Base-by-base conservation (phyloP, 495 filamentous ascomycete species). In the Stereocaulon alpinum region DNA sequence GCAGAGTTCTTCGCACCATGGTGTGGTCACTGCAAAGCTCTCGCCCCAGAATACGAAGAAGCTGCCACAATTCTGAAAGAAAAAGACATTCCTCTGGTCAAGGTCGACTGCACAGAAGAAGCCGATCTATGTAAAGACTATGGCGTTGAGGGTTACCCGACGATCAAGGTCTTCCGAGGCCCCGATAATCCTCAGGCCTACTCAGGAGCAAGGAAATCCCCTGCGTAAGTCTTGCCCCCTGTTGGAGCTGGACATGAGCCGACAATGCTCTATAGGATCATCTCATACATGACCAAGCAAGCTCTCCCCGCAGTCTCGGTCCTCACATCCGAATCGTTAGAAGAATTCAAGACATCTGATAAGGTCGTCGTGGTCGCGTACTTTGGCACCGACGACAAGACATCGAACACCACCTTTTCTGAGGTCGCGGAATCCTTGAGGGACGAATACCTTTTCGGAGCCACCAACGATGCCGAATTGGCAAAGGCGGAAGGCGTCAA, bases 231-330 rank as follows among this genome's bases (percentile, higher is more conserved):
- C 48, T 12, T 49, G 44, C 41, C 18, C 18, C 34, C 17, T 18
- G 3, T 12, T 2, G 15, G 18, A 18, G 12, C 17, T 7, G 47
- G 27, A 12, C 40, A 7, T 30, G 18, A n/a, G 27, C 47, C 58
- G 12, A 45, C 44, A 14, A 51, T 44, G 24, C 40, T 27, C 30
- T 51, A 14, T 42, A 93, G 88, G 49, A 95, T 98, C 72, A 85
- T 94, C 42, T 98, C 93, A 27, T 97, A 96, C 79, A 99, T 99
- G 93, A 87, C 86, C 70, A 99, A 99, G 80, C 94, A 99, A 77
- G 86, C 87, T 20, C 83, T 99, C 57, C 93, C 93, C 34, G 88
- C 93, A 54, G 91, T 99, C 56, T 95, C 92, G 2, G 70, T 79
- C 47, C 76, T 97, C 47, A 85, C 78, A 65, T 81, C 83, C 64